A percentile compares a stretch with the other conserved stretches of the same genome.
Evolutionary conservation across 495 filamentous ascomycete genomes (phyloP).

Genomic region (Hypoxylon trugodes): DNA sequence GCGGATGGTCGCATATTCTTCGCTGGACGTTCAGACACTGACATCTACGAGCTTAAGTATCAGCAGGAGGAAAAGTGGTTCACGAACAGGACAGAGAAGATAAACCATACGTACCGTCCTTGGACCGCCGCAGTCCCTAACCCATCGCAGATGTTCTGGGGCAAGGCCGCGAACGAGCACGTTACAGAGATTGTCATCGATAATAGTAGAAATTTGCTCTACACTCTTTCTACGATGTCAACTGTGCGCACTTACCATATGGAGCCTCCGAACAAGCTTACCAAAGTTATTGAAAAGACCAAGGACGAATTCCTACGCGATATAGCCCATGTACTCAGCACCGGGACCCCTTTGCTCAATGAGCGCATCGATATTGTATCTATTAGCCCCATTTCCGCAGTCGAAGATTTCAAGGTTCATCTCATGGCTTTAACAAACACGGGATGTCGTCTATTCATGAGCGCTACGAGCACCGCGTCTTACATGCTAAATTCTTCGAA

Average conservation of each 20-base stretch:
- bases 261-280: constrained; percentile 59
- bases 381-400: constrained; percentile 81
- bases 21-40: constrained; percentile 76
- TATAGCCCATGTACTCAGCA: constrained; percentile 80
- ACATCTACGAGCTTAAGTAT: constrained; percentile 93
- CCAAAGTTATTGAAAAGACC: constrained; percentile 64
- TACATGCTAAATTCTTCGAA: constrained; percentile 68
- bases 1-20: constrained; percentile 91
- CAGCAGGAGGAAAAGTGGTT: constrained; percentile 98
- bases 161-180: constrained; percentile 57
- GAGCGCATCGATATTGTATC: constrained; percentile 76
- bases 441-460: constrained; percentile 90
- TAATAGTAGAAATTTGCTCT: constrained; percentile 85
- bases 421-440: constrained; percentile 90
- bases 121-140: constrained; percentile 74
- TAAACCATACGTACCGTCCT: constrained; percentile 85
- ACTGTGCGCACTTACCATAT: constrained; percentile 89
- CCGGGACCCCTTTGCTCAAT: constrained; percentile 69
- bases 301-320: constrained; percentile 62
- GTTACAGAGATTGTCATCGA: constrained; percentile 83
- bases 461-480: constrained; percentile 81
- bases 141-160: constrained; percentile 45
- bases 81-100: constrained; percentile 76
- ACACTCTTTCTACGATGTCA: constrained; percentile 85
- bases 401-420: constrained; percentile 83